Base-by-base conservation (phyloP, 1,284 basidiomycete species). In the Ganoderma leucocontextum region DNA sequence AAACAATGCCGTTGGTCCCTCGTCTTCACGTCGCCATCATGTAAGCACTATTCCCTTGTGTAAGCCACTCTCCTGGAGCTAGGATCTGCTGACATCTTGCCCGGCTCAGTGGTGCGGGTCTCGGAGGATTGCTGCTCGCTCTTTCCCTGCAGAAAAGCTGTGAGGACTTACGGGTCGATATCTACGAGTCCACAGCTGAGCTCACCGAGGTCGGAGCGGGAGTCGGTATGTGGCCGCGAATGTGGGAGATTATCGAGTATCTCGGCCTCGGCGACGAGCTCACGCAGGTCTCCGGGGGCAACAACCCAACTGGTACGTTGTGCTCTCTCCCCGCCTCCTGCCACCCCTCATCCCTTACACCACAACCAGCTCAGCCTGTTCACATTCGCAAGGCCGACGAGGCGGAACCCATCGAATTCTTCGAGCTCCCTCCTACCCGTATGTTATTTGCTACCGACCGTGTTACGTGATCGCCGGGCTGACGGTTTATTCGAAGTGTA, bases 201-300 rank as follows among this genome's bases (percentile, higher is more conserved):
- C 81, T 85, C 63, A 73, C 78, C 19, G 81, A 82, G 72, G 75
- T 83, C 44, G 84, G 85, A 6, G 84, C 84, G 9, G 84, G 83
- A 7, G 80, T 80, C 29, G 75, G 72, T 4, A 67, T 80, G 62
- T 75, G 69, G 68, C 79, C 79, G 13, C 68, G 76, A 19, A 63
- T 68, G 8, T 75, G 76, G 75, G 66, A 69, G 25, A 65, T 73
- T 25, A 57, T 79, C 59, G 62, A 70, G 49, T 49, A 47, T n/a
- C 65, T 79, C 39, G 76, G 75, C 15, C 66, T 79, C 13, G 71
- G 72, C 36, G 70, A 73, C 19, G 72, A 68, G 15, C 66, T 77
- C 6, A 9, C n/a, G 52, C 25, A 62, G 38, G 62, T 58, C 41
- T 29, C 63, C 9, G 53, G 66, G 29, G 22, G 39, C 22, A 42